Conservation (phyloP, 2,329 filamentous ascomycete genomes). For the Sporothrix brasiliensis region DNA sequence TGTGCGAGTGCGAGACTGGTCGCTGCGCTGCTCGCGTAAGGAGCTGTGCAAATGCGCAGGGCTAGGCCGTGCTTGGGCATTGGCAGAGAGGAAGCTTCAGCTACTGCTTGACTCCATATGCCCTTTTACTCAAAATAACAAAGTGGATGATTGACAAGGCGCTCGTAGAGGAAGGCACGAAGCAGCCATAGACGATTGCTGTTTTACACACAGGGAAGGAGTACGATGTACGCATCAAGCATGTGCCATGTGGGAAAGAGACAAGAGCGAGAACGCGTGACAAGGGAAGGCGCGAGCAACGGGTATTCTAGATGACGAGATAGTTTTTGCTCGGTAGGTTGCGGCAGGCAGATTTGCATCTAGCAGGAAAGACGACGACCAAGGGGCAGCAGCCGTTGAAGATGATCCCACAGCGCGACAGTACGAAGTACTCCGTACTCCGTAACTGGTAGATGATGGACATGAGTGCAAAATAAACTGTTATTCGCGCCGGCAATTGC, state of each 20-base stretch:
- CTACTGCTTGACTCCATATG: too few species aligned
- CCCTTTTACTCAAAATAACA: not conserved
- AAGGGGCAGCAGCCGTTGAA: conserved; percentile 19
- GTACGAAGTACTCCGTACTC: too few species aligned
- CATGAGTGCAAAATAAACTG: not conserved
- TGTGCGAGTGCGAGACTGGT: conserved; percentile 4
- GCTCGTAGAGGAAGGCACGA: not conserved
- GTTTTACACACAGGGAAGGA: conserved; percentile 17
- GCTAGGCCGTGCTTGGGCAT: conserved; percentile 18
- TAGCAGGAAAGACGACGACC: conserved; percentile 4
- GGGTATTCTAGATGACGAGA: not conserved
- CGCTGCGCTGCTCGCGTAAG: conserved; percentile 14
- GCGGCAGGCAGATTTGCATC: conserved; percentile 22
- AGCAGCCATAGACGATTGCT: not conserved
- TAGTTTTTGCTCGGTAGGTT: not conserved
- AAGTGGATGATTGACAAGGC: not conserved
- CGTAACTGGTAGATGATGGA: not conserved
- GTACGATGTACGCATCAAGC: not conserved
- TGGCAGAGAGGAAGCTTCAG: not conserved
- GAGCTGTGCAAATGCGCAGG: conserved; percentile 15
- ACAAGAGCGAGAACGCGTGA: conserved; percentile 5
- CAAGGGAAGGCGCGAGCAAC: not conserved
- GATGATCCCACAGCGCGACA: not conserved
- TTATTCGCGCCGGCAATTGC: conserved; percentile 8
- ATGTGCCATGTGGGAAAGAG: conserved; percentile 23